A percentile compares a stretch with the other conserved stretches of the same genome.
Conservation (phyloP, 106 monocot species). For the Allium sativum region DNA sequence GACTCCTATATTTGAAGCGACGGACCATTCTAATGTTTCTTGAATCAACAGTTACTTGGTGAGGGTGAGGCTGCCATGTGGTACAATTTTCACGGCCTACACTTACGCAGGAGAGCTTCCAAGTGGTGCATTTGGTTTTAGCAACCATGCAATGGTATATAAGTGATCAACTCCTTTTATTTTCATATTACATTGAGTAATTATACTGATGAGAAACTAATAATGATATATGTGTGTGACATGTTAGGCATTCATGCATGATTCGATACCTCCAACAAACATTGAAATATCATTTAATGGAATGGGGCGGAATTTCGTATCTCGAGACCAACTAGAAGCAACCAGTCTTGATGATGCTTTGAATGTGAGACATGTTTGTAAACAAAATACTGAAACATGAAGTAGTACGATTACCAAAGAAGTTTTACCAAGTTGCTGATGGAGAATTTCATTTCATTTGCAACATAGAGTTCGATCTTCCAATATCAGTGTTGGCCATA, state of each 20-base stretch:
- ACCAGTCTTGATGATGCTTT: constrained; percentile 49
- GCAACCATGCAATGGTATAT: constrained; percentile 58
- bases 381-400: no score
- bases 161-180: no score
- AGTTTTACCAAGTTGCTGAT: neutral
- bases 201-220: no score
- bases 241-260: constrained; percentile 65
- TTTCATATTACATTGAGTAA: no score
- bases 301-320: constrained; percentile 73
- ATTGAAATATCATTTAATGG: constrained; percentile 44
- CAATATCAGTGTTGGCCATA: constrained; percentile 61
- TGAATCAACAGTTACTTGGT: constrained; percentile 44
- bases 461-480: constrained; percentile 33
- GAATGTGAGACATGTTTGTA: constrained; percentile 7
- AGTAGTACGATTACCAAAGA: no score
- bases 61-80: constrained; percentile 32
- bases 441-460: neutral
- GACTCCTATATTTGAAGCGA: constrained; percentile 27
- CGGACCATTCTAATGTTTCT: constrained; percentile 25
- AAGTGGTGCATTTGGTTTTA: constrained; percentile 83
- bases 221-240: neutral
- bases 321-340: constrained; percentile 68
- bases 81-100: constrained; percentile 72
- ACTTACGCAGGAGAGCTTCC: constrained; percentile 90
- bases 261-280: constrained; percentile 52